Percentiles rank a stretch among this genome's conserved stretches.
Conservation (phyloP, 495 filamentous ascomycete species). For the Oidiodendron maius region DNA sequence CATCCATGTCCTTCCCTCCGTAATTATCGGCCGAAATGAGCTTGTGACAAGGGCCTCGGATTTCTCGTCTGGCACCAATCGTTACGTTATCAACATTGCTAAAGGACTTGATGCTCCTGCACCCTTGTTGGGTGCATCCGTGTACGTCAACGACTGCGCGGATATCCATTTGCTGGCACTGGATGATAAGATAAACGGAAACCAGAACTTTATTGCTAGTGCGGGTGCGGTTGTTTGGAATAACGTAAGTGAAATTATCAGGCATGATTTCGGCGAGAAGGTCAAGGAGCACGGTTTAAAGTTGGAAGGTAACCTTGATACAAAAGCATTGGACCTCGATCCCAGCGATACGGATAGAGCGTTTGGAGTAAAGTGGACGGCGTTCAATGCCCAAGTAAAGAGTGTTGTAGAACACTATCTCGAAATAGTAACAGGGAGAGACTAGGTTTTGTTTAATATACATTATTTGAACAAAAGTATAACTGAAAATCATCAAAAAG, state of each 20-base stretch:
- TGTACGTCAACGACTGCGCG: conserved; percentile 37
- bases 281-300: conserved; percentile 30
- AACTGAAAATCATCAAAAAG: too few species aligned
- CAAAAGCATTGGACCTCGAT: conserved; percentile 31
- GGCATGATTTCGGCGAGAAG: conserved; percentile 30
- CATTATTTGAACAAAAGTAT: too few species aligned
- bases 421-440: too few species aligned
- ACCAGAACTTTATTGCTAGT: conserved; percentile 29
- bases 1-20: conserved; percentile 36
- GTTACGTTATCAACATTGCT: conserved; percentile 28
- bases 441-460: too few species aligned
- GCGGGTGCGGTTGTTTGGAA: conserved; percentile 29
- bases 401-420: conserved; percentile 30
- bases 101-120: conserved; percentile 21
- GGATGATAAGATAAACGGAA: conserved; percentile 26
- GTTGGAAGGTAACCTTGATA: conserved; percentile 32
- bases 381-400: conserved; percentile 40
- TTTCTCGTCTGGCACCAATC: conserved; percentile 31
- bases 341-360: conserved; percentile 30
- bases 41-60: conserved; percentile 24
- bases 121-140: conserved; percentile 26
- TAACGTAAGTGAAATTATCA: conserved; percentile 29
- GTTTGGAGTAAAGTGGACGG: conserved; percentile 37
- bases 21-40: conserved; percentile 37
- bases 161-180: conserved; percentile 34